Base-by-base conservation (phyloP, 2,329 filamentous ascomycete species). In the Catunica adiposa region DNA sequence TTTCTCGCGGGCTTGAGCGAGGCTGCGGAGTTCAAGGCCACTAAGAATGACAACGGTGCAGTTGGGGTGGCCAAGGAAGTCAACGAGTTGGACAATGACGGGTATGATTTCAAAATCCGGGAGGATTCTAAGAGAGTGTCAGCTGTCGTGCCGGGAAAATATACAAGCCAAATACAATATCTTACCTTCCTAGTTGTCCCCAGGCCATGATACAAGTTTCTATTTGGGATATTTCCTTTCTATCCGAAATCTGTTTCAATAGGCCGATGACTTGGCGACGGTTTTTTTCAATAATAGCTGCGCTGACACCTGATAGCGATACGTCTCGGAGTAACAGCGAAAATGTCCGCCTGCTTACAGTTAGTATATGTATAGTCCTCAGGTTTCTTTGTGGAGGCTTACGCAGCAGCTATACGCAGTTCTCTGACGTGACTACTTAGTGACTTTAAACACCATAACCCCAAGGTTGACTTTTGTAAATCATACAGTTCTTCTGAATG, bases 171-270 rank as follows among this genome's bases (percentile, higher is more conserved):
- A 56, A 8, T 11, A 20, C 53, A 3, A 23, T 38, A 26, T n/a
- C 71, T 62, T 70, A 82, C 77, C 78, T 76, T 59, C 87, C 90
- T 51, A 95, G 74, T 64, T 88, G 83, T n/a, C 85, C 84, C 78
- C 90, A 89, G 14, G 86, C 84, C 68, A 92, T 73, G 57, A 97
- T 83, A 60, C 86, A 83, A 17, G 87, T 89, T 67, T 97, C 90
- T 53, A 89, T 83, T 47, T 89, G 70, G 58, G 80, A 75, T 3
- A 81, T 68, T 6, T 79, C 73, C 55, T 81, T 78, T 57, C 82
- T 82, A 50, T 86, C 82, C 0, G 84, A 86, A 9, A 94, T 73
- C 3, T 74, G 78, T 60, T 82, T 83, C 8, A 97, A 71, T 62
- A 86, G 78, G 29, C 83, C 78, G 5, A 96, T 72, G 1, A 79